A percentile compares a stretch with the other conserved stretches of the same genome.
phyloP scores from a whole-genome alignment of 345 rosid species.

The Heritiera fomes region DNA sequence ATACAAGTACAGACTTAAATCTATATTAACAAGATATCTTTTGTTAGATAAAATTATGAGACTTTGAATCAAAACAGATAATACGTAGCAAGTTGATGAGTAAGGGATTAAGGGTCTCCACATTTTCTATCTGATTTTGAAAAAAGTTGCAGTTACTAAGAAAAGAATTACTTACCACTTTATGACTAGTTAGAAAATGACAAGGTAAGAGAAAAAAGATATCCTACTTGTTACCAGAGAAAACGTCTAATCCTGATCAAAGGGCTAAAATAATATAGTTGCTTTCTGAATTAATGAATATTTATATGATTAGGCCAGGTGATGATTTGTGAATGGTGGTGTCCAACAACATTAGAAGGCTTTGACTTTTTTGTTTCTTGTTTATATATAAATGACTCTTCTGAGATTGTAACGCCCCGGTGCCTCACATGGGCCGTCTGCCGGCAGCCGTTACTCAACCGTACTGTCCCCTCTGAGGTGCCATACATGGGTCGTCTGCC shows the following conservation, averaged over 20 bases:
- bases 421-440: no score
- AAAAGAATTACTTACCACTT: background rate
- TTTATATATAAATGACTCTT: background rate
- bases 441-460: no score
- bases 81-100: no score
- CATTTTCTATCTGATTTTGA: background rate
- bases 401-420: no score
- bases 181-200: background rate
- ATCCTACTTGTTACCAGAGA: background rate
- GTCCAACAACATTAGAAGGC: background rate
- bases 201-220: background rate
- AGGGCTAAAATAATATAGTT: background rate
- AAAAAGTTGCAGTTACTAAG: background rate
- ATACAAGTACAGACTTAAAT: no score
- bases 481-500: no score
- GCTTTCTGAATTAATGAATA: background rate
- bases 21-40: no score
- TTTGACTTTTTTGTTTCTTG: background rate
- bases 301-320: background rate
- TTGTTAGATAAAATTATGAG: no score
- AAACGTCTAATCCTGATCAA: background rate
- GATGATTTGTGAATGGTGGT: background rate
- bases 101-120: no score
- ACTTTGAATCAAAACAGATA: no score
- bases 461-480: no score